These are phyloP conservation scores for Alternaria consortialis DNA, from an alignment of 2,329 filamentous ascomycete species.

Conservation along the genomic window DNA sequence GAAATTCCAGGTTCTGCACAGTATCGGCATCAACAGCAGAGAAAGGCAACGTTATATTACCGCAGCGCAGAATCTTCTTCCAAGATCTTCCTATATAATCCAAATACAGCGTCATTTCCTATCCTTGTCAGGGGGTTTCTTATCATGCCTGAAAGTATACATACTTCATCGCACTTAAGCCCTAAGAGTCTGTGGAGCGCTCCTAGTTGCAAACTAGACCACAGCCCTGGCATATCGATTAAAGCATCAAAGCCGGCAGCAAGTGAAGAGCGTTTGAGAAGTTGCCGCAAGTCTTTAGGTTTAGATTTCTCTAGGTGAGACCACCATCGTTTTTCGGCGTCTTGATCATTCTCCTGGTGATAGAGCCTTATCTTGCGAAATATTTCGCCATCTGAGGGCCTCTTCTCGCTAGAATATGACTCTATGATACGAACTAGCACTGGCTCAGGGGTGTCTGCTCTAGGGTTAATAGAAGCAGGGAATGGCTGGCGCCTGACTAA, in stretches of 20 bases:
- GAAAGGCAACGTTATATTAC: constrained; percentile 10
- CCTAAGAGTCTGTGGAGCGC: constrained; percentile 29
- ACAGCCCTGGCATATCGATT: constrained; percentile 30
- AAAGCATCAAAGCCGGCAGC: constrained; percentile 24
- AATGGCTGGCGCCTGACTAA: constrained; percentile 5
- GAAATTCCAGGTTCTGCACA: constrained; percentile 16
- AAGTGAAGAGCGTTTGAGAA: constrained; percentile 23
- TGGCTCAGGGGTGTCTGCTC: constrained; percentile 13
- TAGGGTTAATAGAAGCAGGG: background rate
- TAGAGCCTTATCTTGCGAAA: constrained; percentile 32
- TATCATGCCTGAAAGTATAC: background rate
- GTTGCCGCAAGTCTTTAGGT: constrained; percentile 24
- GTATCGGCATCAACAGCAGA: constrained; percentile 16
- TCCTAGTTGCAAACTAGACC: constrained; percentile 28
- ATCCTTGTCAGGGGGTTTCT: constrained; percentile 6
- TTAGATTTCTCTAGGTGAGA: constrained; percentile 29
- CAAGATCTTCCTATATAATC: constrained; percentile 16
- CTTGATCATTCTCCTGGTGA: constrained; percentile 14
- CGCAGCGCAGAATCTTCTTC: constrained; percentile 17
- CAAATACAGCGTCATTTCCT: constrained; percentile 30
- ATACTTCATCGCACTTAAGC: constrained; percentile 31
- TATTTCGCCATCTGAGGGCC: constrained; percentile 26
- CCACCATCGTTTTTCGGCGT: constrained; percentile 26
- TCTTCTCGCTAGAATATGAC: constrained; percentile 26
- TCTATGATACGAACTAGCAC: constrained; percentile 22